Evolutionary conservation across 306 rosid genomes (phyloP), one percentile per base, ranked within the genome.

Genomic region (Castanea crenata): DNA sequence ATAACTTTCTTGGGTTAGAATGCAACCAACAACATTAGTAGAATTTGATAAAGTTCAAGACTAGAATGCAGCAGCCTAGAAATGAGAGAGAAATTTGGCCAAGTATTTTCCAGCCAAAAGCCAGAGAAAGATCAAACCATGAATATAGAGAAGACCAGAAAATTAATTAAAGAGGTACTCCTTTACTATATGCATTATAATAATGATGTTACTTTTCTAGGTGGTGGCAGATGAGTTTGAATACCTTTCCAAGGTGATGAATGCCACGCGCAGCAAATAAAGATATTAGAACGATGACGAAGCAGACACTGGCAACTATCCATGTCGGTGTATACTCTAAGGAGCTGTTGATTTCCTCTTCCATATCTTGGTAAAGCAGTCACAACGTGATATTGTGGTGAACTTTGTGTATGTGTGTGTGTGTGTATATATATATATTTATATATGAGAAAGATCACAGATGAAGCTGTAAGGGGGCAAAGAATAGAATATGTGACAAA

Each of bases 301-400:
- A 84, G 83, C 94, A 91, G 73, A 95, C 90, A 76, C 69, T 85
- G 6, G 99, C 98, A 13, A 96, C 91, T 27, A 96, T 88, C 99
- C 99, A 96, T 69, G 97, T 91, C 34, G 99, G 92, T 27, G 96
- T 91, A 74, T 75, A 93, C 87, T 93, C 98, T 34, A 96, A 87
- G 41, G 92, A 91, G 73, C 77, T 76, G 83, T 74, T 86, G 71
- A 61, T 78, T 76, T 85, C 92, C 76, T 80, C 87, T 20, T 85
- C 91, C 87, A 88, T 88, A 75, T 61, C 80, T 71, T 34, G 29
- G 64, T 71, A 81, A 25, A 79, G 44, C 38, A 69, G 73, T 55
- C 64, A 59, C 56, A 80, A 70, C 41, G 6, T 5, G 23, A 20
- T 18, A 16, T 49, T 49, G 35, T 5, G 38, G 10, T 27, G 18